Conservation (phyloP, 306 rosid species). For the Vigna angularis region DNA sequence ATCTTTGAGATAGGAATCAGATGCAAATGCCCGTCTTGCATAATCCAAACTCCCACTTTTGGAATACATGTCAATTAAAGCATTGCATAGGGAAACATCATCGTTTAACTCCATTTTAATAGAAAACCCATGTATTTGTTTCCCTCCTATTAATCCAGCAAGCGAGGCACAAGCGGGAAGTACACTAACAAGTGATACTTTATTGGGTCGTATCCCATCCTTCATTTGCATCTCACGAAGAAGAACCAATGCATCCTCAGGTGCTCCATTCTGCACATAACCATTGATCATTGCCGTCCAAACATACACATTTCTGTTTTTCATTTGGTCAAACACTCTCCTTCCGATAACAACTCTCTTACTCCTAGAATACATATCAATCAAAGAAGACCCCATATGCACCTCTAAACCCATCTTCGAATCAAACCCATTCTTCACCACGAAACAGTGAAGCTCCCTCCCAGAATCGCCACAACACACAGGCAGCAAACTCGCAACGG, state of each 20-base stretch:
- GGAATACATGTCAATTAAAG: slow-evolving; percentile 79
- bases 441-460: slow-evolving; percentile 75
- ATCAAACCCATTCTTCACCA: slow-evolving; percentile 61
- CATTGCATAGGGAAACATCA: slow-evolving; percentile 63
- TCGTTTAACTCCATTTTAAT: slow-evolving; percentile 56
- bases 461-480: slow-evolving; percentile 52
- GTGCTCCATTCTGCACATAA: slow-evolving; percentile 61
- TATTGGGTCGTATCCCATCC: slow-evolving; percentile 68
- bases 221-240: slow-evolving; percentile 69
- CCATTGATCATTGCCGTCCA: slow-evolving; percentile 86
- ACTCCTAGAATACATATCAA: slow-evolving; percentile 81
- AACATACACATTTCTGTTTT: slow-evolving; percentile 62
- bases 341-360: slow-evolving; percentile 53
- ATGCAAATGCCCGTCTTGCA: slow-evolving; percentile 64
- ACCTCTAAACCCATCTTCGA: slow-evolving; percentile 55
- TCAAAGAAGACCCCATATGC: slow-evolving; percentile 80
- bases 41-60: slow-evolving; percentile 80
- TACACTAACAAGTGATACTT: slow-evolving; percentile 69
- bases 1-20: slow-evolving; percentile 58
- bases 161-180: slow-evolving; percentile 75
- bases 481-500: slow-evolving; percentile 67
- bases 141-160: slow-evolving; percentile 65
- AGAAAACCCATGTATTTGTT: slow-evolving; percentile 74
- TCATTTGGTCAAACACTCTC: slow-evolving; percentile 70
- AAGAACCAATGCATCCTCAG: slow-evolving; percentile 62